A percentile compares a stretch with the other conserved stretches of the same genome.
Conservation (phyloP, 805 yeast species). For the Candida sanyiensis region DNA sequence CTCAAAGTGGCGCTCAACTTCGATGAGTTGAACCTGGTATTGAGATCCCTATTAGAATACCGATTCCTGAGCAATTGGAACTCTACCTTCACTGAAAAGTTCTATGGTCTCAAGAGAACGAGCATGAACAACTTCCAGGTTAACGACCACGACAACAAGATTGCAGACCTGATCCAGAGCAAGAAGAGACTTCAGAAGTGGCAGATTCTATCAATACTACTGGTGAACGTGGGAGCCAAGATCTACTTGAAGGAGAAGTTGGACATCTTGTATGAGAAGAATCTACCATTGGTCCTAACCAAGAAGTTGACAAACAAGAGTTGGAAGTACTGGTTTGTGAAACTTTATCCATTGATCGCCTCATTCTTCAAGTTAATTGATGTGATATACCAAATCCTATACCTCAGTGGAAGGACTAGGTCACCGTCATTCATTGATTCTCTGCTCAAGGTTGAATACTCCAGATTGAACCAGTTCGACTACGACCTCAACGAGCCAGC, state of each 20-base stretch:
- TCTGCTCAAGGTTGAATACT: slow-evolving; percentile 55
- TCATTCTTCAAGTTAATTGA: slow-evolving; percentile 42
- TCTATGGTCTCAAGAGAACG: slow-evolving; percentile 77
- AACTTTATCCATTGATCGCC: slow-evolving; percentile 55
- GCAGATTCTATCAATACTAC: slow-evolving; percentile 51
- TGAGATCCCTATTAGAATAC: slow-evolving; percentile 66
- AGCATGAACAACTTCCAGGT: slow-evolving; percentile 29
- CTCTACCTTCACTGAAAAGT: slow-evolving; percentile 83
- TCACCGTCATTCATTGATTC: slow-evolving; percentile 59
- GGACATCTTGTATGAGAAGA: slow-evolving; percentile 54
- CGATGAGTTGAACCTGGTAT: slow-evolving; percentile 65
- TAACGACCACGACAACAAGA: slow-evolving; percentile 25
- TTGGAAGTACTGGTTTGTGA: slow-evolving; percentile 40
- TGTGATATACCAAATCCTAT: slow-evolving; percentile 54
- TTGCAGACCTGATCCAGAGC: slow-evolving; percentile 38
- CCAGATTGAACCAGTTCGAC: slow-evolving; percentile 33
- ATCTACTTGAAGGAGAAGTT: slow-evolving; percentile 61
- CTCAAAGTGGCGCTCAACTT: slow-evolving; percentile 58
- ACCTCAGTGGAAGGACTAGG: slow-evolving; percentile 59
- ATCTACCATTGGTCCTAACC: slow-evolving; percentile 54
- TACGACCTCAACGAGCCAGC: slow-evolving; percentile 20
- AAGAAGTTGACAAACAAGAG: slow-evolving; percentile 33
- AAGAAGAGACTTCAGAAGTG: slow-evolving; percentile 44
- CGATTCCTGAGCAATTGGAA: slow-evolving; percentile 68
- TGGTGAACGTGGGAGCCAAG: slow-evolving; percentile 59